Evolutionary conservation across 2,329 filamentous ascomycete genomes (phyloP).

Genomic region (Curvularia verruculosa): DNA sequence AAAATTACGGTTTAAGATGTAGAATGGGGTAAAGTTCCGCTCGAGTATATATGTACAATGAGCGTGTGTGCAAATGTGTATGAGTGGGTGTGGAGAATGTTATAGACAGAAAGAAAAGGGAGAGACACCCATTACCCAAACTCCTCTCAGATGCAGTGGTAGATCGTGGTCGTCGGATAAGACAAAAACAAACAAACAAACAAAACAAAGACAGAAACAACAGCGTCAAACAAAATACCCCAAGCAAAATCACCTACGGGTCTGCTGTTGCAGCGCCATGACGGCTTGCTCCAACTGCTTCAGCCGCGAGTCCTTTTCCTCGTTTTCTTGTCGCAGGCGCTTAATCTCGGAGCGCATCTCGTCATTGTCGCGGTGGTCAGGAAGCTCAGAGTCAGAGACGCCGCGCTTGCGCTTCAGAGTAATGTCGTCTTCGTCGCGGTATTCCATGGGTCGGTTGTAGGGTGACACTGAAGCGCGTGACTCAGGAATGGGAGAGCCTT

Average conservation of each 20-base stretch:
- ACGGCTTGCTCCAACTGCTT: slow-evolving; percentile 46
- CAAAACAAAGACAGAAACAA: not conserved
- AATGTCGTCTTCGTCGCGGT: slow-evolving; percentile 34
- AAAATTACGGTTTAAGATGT: slow-evolving; percentile 1
- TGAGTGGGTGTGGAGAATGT: not conserved
- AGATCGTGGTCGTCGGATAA: not conserved
- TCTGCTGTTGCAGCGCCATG: slow-evolving; percentile 44
- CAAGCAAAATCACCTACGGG: slow-evolving; percentile 22
- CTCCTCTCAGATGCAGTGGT: not conserved
- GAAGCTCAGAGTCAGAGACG: slow-evolving; percentile 33
- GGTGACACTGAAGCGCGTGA: slow-evolving; percentile 34
- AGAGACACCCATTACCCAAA: not conserved
- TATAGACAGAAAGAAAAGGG: not conserved
- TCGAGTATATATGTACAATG: not conserved
- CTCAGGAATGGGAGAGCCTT: slow-evolving; percentile 29
- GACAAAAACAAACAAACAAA: too few species aligned
- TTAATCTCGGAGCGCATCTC: slow-evolving; percentile 50
- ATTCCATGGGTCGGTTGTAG: slow-evolving; percentile 32
- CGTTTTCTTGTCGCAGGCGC: slow-evolving; percentile 50
- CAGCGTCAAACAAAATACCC: not conserved
- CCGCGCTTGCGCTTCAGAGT: slow-evolving; percentile 44
- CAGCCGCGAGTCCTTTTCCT: slow-evolving; percentile 49
- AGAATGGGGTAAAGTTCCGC: not conserved
- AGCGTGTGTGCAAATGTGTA: not conserved
- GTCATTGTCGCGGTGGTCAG: slow-evolving; percentile 34